Percentiles rank a stretch among this genome's conserved stretches.
Conservation (phyloP, 2,329 filamentous ascomycete species). For the Diaporthe ampelina region DNA sequence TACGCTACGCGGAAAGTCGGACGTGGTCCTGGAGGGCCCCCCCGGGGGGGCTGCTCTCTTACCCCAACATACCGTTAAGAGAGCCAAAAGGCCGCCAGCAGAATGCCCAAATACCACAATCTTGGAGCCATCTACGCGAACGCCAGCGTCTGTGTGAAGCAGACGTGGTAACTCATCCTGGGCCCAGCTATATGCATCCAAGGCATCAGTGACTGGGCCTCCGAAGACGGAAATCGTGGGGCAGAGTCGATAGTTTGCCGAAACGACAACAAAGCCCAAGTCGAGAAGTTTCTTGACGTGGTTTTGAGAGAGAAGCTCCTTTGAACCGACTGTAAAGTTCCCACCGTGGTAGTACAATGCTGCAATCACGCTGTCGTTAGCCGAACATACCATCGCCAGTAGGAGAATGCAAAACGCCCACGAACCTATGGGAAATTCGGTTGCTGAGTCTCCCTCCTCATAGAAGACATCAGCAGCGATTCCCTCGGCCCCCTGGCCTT, state of each 20-base stretch:
- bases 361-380: not conserved
- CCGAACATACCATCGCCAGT: not conserved
- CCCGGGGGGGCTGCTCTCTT: no score
- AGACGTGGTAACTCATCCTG: not conserved
- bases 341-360: constrained; percentile 7
- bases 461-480: not conserved
- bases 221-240: not conserved
- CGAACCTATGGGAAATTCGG: not conserved
- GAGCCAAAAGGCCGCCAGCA: not conserved
- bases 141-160: not conserved
- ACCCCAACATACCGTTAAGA: not conserved
- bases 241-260: not conserved
- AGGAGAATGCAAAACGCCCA: not conserved
- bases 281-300: not conserved
- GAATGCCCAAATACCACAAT: not conserved
- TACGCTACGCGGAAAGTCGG: not conserved
- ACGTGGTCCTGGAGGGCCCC: not conserved
- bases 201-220: not conserved
- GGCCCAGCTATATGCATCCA: not conserved
- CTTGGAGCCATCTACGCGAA: constrained; percentile 1
- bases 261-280: not conserved
- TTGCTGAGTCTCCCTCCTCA: not conserved
- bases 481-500: not conserved
- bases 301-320: not conserved
- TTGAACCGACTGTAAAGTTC: not conserved